These are phyloP conservation scores for Leucocoprinus birnbaumii DNA, from an alignment of 768 basidiomycete species.

Conservation along the genomic window DNA sequence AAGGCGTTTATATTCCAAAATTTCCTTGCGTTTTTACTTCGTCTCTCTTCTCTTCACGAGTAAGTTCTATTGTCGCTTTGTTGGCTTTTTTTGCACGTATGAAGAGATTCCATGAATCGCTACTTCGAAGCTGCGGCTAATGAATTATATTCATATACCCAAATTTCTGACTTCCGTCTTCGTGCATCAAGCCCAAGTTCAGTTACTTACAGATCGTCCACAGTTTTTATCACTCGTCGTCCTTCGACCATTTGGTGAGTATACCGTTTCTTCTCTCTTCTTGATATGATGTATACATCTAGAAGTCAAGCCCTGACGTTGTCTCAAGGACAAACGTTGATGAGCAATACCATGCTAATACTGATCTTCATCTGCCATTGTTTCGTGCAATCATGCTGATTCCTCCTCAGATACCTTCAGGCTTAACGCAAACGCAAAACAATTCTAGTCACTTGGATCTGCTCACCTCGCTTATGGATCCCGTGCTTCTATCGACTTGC, in stretches of 20 bases:
- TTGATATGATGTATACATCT: constrained; percentile 62
- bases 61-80: constrained; percentile 27
- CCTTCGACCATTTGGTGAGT: constrained; percentile 10
- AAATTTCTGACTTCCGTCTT: constrained; percentile 74
- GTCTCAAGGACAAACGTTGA: constrained; percentile 73
- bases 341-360: constrained; percentile 87
- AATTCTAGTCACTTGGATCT: no score
- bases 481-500: no score
- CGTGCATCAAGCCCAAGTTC: no score
- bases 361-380: constrained; percentile 40
- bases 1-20: constrained; percentile 10
- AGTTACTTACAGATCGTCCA: no score
- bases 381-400: not conserved
- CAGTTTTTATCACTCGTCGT: no score
- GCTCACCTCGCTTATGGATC: no score
- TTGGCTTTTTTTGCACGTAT: constrained; percentile 24
- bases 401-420: not conserved
- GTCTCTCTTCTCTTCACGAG: constrained; percentile 22
- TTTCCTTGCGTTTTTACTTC: constrained; percentile 13
- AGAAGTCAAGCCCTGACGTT: constrained; percentile 91
- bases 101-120: constrained; percentile 86
- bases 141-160: constrained; percentile 79
- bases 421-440: no score
- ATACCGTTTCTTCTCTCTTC: constrained; percentile 24
- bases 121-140: constrained; percentile 79